Percentiles rank a stretch among this genome's conserved stretches.
Conservation (phyloP, 2,329 filamentous ascomycete species). For the Corynespora cassiicola region DNA sequence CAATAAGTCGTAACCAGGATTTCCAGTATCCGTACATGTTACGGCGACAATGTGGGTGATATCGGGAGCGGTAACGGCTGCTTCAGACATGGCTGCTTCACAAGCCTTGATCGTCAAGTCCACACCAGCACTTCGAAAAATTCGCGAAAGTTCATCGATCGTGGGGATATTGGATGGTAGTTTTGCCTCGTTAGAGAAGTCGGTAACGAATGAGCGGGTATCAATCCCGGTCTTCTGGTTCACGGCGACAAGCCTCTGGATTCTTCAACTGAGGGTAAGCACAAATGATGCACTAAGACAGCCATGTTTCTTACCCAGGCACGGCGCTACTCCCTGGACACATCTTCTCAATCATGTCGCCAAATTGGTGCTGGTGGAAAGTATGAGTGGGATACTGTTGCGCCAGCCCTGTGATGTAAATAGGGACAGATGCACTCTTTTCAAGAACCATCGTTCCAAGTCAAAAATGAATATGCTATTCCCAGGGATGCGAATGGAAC, state of each 20-base stretch:
- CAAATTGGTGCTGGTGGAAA: conserved; percentile 18
- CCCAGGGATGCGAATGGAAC: no score
- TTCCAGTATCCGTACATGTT: conserved; percentile 46
- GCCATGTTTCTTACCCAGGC: conserved; percentile 12
- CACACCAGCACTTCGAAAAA: conserved; percentile 37
- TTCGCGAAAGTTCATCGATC: conserved; percentile 31
- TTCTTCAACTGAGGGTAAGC: conserved; percentile 7
- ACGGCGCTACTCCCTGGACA: conserved; percentile 15
- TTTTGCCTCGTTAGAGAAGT: conserved; percentile 13
- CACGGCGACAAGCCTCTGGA: conserved; percentile 21
- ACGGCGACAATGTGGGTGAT: conserved; percentile 49
- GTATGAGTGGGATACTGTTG: conserved; percentile 22
- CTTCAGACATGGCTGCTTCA: conserved; percentile 40
- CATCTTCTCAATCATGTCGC: conserved; percentile 11
- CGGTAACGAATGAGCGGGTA: conserved; percentile 16
- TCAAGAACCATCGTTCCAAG: no score
- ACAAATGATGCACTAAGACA: not conserved
- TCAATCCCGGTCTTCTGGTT: conserved; percentile 20
- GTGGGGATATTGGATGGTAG: conserved; percentile 15
- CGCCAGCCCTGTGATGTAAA: conserved; percentile 26
- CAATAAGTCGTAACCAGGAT: conserved; percentile 47
- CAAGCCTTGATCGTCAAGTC: conserved; percentile 39
- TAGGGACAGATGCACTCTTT: no score
- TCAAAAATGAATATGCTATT: no score
- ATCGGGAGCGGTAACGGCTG: conserved; percentile 19